These are phyloP conservation scores for Solanum habrochaites DNA, from an alignment of 257 asterid genomes.

Conservation along the genomic window DNA sequence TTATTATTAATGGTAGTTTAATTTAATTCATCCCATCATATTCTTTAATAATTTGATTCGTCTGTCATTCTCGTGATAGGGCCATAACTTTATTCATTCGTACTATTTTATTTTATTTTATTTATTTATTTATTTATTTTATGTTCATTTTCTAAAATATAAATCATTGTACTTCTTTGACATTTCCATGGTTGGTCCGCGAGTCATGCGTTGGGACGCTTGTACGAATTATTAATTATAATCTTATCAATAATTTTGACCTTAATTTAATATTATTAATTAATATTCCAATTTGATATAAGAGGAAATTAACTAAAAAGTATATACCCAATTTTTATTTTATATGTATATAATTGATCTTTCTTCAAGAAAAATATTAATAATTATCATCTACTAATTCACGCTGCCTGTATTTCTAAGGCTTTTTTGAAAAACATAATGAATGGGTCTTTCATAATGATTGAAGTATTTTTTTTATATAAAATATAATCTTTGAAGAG, in stretches of 20 bases:
- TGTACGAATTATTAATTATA: not conserved
- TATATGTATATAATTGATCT: not conserved
- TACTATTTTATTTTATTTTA: not conserved
- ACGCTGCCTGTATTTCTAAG: not conserved
- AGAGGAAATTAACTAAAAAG: not conserved
- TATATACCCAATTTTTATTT: not conserved
- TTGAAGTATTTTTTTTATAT: not conserved
- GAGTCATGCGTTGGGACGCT: not conserved
- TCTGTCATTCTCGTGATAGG: not conserved
- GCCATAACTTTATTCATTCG: not conserved
- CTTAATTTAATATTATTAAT: not conserved
- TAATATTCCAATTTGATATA: not conserved
- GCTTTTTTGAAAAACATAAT: not conserved
- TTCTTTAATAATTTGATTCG: not conserved
- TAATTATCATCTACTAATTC: not conserved
- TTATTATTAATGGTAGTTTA: fast-evolving
- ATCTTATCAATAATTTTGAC: not conserved
- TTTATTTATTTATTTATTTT: too few species aligned
- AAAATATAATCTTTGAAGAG: not conserved
- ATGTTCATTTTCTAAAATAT: not conserved
- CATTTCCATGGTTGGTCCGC: not conserved
- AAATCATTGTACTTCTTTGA: not conserved
- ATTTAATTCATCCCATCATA: not conserved
- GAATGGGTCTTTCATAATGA: not conserved
- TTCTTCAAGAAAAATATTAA: not conserved